These are phyloP conservation scores for Xylaria longipes DNA, from an alignment of 495 filamentous ascomycete species.

Conservation along the genomic window DNA sequence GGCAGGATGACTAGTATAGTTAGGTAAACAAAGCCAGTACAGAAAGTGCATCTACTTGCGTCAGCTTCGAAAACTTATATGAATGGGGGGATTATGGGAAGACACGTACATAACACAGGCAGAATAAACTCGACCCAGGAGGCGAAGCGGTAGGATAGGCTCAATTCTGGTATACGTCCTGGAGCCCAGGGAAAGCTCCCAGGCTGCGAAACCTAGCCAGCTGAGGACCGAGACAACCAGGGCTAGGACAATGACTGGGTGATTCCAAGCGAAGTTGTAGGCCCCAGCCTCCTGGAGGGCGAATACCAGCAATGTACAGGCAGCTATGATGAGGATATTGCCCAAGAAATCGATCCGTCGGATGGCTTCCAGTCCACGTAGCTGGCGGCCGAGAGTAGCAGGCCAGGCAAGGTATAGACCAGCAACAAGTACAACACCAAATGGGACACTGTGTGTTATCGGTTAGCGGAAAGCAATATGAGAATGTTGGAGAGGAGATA, in stretches of 20 bases:
- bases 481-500: background rate
- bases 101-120: slow-evolving; percentile 53
- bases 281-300: slow-evolving; percentile 64
- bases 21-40: slow-evolving; percentile 64
- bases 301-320: slow-evolving; percentile 63
- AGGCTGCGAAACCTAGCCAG: slow-evolving; percentile 54
- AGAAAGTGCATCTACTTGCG: slow-evolving; percentile 50
- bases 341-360: slow-evolving; percentile 64
- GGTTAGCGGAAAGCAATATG: slow-evolving; percentile 16
- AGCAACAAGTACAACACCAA: slow-evolving; percentile 60
- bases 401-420: slow-evolving; percentile 63
- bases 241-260: slow-evolving; percentile 50
- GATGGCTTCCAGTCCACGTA: slow-evolving; percentile 37
- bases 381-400: slow-evolving; percentile 33
- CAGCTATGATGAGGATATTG: slow-evolving; percentile 57
- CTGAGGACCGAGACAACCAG: slow-evolving; percentile 51
- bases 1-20: slow-evolving; percentile 64
- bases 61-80: slow-evolving; percentile 30
- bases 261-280: slow-evolving; percentile 52
- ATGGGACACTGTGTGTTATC: slow-evolving; percentile 55
- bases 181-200: slow-evolving; percentile 51
- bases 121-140: slow-evolving; percentile 47
- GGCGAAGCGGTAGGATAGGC: slow-evolving; percentile 50
- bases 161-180: slow-evolving; percentile 39
- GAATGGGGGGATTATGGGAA: slow-evolving; percentile 2